A percentile compares a stretch with the other conserved stretches of the same genome.
phyloP scores from a whole-genome alignment of 2,329 filamentous ascomycete genomes.

The Epichloe amarillans region DNA sequence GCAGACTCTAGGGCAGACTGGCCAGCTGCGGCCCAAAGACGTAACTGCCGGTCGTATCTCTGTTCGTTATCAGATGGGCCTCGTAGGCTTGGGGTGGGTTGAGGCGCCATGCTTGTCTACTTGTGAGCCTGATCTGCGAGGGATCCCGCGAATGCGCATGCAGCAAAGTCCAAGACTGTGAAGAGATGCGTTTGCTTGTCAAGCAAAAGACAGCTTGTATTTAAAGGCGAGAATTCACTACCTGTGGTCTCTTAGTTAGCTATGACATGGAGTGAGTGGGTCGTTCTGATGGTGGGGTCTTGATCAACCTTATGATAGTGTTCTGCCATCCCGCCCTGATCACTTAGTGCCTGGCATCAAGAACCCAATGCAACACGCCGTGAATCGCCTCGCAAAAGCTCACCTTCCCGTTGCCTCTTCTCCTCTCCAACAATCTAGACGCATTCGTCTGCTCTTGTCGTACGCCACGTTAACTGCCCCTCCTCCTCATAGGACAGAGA shows the following conservation, averaged over 20 bases:
- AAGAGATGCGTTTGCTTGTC: background rate
- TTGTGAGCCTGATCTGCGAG: background rate
- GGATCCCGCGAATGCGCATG: background rate
- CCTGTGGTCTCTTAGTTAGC: background rate
- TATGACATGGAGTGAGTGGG: background rate
- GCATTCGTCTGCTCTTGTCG: no score
- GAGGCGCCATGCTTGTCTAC: background rate
- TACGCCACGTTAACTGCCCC: background rate
- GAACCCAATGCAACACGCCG: no score
- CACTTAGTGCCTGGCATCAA: no score
- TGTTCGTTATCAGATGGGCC: slow-evolving; percentile 49
- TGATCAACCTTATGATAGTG: background rate
- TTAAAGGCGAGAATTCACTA: no score
- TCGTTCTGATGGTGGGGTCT: background rate
- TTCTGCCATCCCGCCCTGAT: no score
- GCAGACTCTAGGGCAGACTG: slow-evolving; percentile 84
- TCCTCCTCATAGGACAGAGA: background rate
- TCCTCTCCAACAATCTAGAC: background rate
- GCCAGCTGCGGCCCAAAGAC: slow-evolving; percentile 86
- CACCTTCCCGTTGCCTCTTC: background rate
- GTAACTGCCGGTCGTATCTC: slow-evolving; percentile 90
- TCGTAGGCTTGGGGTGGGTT: slow-evolving; percentile 22
- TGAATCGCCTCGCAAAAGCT: background rate
- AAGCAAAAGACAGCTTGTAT: no score
- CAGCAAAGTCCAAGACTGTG: background rate